These are phyloP conservation scores for Mycena belliarum DNA, from an alignment of 768 basidiomycete species.

Conservation along the genomic window DNA sequence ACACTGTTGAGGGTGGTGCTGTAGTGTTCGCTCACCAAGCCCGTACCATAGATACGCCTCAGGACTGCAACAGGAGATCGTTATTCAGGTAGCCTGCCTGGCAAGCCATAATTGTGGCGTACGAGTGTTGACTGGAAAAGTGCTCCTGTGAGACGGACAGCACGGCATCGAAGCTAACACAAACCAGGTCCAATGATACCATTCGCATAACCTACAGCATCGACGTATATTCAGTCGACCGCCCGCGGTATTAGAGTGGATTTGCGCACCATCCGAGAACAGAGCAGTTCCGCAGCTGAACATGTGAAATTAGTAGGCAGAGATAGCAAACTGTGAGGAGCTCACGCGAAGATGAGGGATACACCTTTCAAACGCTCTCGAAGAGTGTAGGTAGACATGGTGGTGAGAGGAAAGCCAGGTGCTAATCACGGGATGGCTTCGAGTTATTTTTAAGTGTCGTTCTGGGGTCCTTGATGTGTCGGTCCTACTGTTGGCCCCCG, in stretches of 20 bases:
- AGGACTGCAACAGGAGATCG: conserved; percentile 58
- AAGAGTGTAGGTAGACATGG: conserved; percentile 17
- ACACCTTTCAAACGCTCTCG: conserved; percentile 49
- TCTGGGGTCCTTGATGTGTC: no score
- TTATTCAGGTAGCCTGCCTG: neutral
- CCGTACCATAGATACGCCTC: conserved; percentile 65
- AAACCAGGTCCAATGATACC: conserved; percentile 74
- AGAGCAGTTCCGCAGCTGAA: conserved; percentile 88
- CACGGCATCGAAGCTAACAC: conserved; percentile 27
- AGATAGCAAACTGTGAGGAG: neutral
- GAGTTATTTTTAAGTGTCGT: no score
- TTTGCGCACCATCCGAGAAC: conserved; percentile 73
- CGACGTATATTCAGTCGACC: conserved; percentile 2
- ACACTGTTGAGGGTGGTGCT: conserved; percentile 64
- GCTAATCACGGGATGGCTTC: no score
- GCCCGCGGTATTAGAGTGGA: neutral
- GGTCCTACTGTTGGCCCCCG: no score
- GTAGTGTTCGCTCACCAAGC: conserved; percentile 57
- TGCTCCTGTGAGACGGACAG: neutral
- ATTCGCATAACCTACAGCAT: conserved; percentile 72
- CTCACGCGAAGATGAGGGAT: conserved; percentile 85
- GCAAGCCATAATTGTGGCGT: conserved; percentile 23
- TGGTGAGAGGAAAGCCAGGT: no score
- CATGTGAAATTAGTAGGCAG: no score
- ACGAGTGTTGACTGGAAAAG: conserved; percentile 65